phyloP scores from a whole-genome alignment of 768 basidiomycete species.

The Clathrus columnatus region DNA sequence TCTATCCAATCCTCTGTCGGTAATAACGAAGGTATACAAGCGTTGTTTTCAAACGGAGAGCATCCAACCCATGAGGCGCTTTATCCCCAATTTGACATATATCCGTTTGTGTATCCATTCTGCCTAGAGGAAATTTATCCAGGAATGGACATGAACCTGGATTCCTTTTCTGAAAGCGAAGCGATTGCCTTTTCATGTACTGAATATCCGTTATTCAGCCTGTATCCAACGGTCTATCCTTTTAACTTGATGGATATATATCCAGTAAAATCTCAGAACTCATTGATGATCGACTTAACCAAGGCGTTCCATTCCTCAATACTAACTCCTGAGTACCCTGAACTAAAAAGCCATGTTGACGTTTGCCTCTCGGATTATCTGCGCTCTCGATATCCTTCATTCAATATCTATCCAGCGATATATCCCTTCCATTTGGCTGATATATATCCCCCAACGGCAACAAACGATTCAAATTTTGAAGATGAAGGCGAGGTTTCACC shows the following conservation, averaged over 20 bases:
- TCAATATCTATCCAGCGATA: conserved; percentile 19
- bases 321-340: too few relatives aligned
- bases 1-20: background rate
- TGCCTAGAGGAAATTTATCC: conserved; percentile 31
- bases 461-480: background rate
- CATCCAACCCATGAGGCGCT: conserved; percentile 7
- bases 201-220: background rate
- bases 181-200: background rate
- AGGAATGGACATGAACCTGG: background rate
- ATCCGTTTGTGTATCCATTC: conserved; percentile 31
- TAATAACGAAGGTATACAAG: background rate
- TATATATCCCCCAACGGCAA: conserved; percentile 26
- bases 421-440: conserved; percentile 32
- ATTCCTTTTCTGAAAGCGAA: background rate
- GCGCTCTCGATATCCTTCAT: conserved; percentile 10
- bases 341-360: too few relatives aligned
- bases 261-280: conserved; percentile 11
- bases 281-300: background rate
- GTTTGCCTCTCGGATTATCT: too few relatives aligned
- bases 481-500: background rate
- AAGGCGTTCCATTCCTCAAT: background rate
- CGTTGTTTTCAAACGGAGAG: background rate
- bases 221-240: conserved; percentile 29
- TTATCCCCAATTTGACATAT: conserved; percentile 20
- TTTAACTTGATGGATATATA: conserved; percentile 30